Evolutionary conservation across 331 rosid species (phyloP).

Genomic region (Quercus lobata): DNA sequence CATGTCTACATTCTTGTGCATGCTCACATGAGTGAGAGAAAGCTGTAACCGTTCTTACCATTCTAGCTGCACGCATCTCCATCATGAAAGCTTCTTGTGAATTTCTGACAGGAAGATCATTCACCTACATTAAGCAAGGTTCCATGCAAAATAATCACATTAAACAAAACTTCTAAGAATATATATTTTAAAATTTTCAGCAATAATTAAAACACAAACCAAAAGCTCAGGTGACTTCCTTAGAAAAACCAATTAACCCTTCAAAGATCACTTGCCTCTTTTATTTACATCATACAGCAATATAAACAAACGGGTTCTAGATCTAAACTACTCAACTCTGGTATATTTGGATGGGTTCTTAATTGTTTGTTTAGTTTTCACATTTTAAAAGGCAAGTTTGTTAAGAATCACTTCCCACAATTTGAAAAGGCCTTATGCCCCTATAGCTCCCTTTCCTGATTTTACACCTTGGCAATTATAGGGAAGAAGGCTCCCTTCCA

Average conservation of each 20-base stretch:
- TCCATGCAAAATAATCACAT: neutral
- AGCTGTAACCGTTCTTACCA: slow-evolving; percentile 42
- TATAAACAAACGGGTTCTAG: neutral
- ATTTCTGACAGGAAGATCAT: slow-evolving; percentile 82
- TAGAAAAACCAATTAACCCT: neutral
- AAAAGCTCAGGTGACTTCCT: neutral
- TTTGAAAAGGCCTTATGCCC: neutral
- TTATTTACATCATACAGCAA: neutral
- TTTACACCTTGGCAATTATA: neutral
- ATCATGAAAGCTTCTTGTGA: slow-evolving; percentile 92
- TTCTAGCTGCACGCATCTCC: slow-evolving; percentile 88
- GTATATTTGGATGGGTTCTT: neutral
- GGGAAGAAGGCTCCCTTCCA: neutral
- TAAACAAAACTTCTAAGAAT: neutral
- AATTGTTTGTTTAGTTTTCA: neutral
- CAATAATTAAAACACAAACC: neutral
- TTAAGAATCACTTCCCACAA: neutral
- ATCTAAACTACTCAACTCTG: neutral
- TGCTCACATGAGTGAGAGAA: too few species aligned
- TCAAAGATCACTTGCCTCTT: neutral
- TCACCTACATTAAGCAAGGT: slow-evolving; percentile 46
- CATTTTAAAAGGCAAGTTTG: neutral
- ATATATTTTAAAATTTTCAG: neutral
- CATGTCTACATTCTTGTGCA: too few species aligned
- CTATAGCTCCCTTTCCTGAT: neutral